Percentiles rank a stretch among this genome's conserved stretches.
Evolutionary conservation across 129 eudicot species (phyloP).

Genomic region (Centella asiatica): DNA sequence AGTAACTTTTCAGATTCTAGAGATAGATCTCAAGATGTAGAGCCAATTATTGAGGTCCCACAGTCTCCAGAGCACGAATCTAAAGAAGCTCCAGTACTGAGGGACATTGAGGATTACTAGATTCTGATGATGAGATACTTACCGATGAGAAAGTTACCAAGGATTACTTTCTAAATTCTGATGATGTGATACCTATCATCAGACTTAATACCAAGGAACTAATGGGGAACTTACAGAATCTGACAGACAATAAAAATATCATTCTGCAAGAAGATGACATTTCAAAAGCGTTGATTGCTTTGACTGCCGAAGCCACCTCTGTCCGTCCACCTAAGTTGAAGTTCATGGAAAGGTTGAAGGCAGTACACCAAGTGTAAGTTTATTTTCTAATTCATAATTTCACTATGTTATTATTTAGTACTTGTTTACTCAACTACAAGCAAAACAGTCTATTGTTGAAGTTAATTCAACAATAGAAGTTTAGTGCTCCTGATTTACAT

Average conservation of each 20-base stretch:
- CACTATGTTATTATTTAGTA: neutral
- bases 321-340: neutral
- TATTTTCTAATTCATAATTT: neutral
- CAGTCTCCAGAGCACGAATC: slow-evolving; percentile 7
- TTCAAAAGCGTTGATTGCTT: slow-evolving; percentile 8
- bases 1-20: neutral
- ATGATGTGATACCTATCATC: slow-evolving; percentile 14
- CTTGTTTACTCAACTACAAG: neutral
- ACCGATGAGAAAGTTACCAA: too few relatives aligned
- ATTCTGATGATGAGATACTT: slow-evolving; percentile 14
- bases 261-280: neutral
- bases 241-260: slow-evolving; percentile 1
- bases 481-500: neutral
- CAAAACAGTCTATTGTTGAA: neutral
- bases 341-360: slow-evolving; percentile 17
- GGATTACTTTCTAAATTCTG: slow-evolving; percentile 16
- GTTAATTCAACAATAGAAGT: neutral
- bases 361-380: slow-evolving; percentile 42
- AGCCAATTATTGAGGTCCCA: slow-evolving; percentile 12
- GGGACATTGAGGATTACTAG: slow-evolving; percentile 35
- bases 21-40: neutral
- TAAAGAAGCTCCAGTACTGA: neutral
- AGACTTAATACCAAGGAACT: slow-evolving; percentile 3
- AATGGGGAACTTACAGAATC: neutral
- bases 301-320: slow-evolving; percentile 11